Evolutionary conservation across 208 protist species (phyloP), one percentile per base, ranked within the genome.

Genomic region (Willaertia magna): DNA sequence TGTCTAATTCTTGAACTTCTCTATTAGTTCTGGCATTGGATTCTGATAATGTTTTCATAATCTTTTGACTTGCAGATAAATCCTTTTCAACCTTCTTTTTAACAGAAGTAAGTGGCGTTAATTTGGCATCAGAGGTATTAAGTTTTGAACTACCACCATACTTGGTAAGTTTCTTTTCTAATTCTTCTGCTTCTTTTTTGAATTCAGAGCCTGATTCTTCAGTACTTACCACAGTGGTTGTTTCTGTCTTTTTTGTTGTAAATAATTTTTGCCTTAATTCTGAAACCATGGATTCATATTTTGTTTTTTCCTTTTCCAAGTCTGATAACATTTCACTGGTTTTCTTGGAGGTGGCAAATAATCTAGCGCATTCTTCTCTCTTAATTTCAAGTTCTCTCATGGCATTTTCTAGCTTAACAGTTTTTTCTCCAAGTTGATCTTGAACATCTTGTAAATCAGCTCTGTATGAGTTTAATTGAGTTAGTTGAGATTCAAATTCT

Each of bases 261-360:
- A 51, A 81, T 39, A 81, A n/a, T 26, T 81, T 81, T 51, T 81
- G n/a, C n/a, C 76, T 46, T 12, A 81, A 51, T 6, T 81, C 76
- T 30, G 76, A 51, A 6, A 81, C 76, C 40, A 81, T 47, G n/a
- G 14, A 51, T 30, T 81, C 43, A 51, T 81, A 81, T 43, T 81
- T 81, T 40, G 12, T 51, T 43, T 81, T 81, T 40, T 81, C 76
- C 22, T 12, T 51, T 30, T 81, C 76, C 43, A 81, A 51, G 14
- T 81, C 76, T 16, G n/a, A 40, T 0, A 81, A 20, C 43, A 81
- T 81, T 51, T 81, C 76, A 51, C 14, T 51, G 43, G 18, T 26
- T n/a, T 51, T 81, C 43, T 81, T 81, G 18, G 22, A 42, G 14
- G 22, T 81, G 6, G 18, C 14, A 18, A 42, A 51, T 7, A 81